These are phyloP conservation scores for Ensete glaucum DNA, from an alignment of 176 grass and related monocot species.

Conservation along the genomic window DNA sequence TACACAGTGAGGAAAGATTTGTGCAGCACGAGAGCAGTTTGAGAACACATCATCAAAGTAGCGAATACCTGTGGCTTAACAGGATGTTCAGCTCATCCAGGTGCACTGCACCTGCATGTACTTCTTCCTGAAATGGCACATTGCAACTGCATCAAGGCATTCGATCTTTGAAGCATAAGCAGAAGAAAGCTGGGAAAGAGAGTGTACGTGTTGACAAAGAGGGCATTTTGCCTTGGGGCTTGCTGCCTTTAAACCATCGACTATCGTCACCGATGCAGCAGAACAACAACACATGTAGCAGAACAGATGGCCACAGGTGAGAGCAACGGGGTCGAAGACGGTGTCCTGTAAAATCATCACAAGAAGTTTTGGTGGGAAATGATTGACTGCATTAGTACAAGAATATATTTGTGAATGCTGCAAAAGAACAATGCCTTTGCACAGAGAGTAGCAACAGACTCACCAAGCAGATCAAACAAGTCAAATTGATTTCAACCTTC, in stretches of 20 bases:
- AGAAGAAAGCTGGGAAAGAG: neutral
- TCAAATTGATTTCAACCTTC: conserved; percentile 67
- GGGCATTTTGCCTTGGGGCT: conserved; percentile 62
- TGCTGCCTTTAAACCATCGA: conserved; percentile 54
- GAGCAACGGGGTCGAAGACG: conserved; percentile 60
- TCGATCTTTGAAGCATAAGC: neutral
- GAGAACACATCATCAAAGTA: neutral
- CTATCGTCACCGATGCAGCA: conserved; percentile 64
- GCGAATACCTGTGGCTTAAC: conserved; percentile 46
- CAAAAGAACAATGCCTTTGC: neutral
- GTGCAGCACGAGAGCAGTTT: neutral
- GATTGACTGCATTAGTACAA: neutral
- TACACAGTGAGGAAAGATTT: neutral
- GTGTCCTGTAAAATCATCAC: conserved; percentile 34
- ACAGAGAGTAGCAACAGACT: conserved; percentile 11
- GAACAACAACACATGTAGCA: conserved; percentile 79
- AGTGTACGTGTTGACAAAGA: conserved; percentile 54
- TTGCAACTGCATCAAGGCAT: neutral
- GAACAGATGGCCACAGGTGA: conserved; percentile 80
- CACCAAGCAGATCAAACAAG: conserved; percentile 89
- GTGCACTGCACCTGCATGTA: conserved; percentile 50
- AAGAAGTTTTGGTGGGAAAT: neutral
- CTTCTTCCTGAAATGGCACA: conserved; percentile 38
- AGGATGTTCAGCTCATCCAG: conserved; percentile 76
- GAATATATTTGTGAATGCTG: neutral